These are phyloP conservation scores for Saccharomycodes ludwigii DNA, from an alignment of 805 yeast genomes.

Conservation along the genomic window DNA sequence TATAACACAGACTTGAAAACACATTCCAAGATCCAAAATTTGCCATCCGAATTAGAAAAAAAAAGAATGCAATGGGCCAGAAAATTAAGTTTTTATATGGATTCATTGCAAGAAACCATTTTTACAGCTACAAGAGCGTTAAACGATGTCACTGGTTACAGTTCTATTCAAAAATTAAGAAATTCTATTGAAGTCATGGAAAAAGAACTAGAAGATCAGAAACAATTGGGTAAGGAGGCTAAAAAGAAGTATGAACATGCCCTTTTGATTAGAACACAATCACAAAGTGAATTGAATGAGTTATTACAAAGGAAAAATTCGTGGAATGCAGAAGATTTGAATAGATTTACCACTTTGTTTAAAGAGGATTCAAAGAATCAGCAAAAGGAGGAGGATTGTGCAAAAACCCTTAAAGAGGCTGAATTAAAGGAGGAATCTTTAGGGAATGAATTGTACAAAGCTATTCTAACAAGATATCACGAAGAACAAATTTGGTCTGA, in stretches of 20 bases:
- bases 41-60: slow-evolving; percentile 36
- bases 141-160: slow-evolving; percentile 88
- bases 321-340: slow-evolving; percentile 74
- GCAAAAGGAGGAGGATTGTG: slow-evolving; percentile 40
- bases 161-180: slow-evolving; percentile 63
- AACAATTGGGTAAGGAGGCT: slow-evolving; percentile 33
- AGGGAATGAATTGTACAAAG: slow-evolving; percentile 56
- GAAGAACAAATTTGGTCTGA: slow-evolving; percentile 99
- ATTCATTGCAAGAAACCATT: slow-evolving; percentile 44
- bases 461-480: slow-evolving; percentile 79
- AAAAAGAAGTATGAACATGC: slow-evolving; percentile 48
- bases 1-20: slow-evolving; percentile 26
- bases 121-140: slow-evolving; percentile 53
- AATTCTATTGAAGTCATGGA: slow-evolving; percentile 47
- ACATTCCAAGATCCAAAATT: slow-evolving; percentile 21
- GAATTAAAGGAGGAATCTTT: slow-evolving; percentile 58
- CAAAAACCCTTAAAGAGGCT: slow-evolving; percentile 33
- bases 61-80: slow-evolving; percentile 30
- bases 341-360: slow-evolving; percentile 71
- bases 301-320: slow-evolving; percentile 69
- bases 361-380: slow-evolving; percentile 71
- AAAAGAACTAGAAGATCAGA: slow-evolving; percentile 32
- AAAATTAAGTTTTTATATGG: slow-evolving; percentile 36
- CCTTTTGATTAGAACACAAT: slow-evolving; percentile 45
- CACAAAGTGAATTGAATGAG: slow-evolving; percentile 82